Evolutionary conservation across 208 protist species (phyloP).

Genomic region (Crithidia brevicula): DNA sequence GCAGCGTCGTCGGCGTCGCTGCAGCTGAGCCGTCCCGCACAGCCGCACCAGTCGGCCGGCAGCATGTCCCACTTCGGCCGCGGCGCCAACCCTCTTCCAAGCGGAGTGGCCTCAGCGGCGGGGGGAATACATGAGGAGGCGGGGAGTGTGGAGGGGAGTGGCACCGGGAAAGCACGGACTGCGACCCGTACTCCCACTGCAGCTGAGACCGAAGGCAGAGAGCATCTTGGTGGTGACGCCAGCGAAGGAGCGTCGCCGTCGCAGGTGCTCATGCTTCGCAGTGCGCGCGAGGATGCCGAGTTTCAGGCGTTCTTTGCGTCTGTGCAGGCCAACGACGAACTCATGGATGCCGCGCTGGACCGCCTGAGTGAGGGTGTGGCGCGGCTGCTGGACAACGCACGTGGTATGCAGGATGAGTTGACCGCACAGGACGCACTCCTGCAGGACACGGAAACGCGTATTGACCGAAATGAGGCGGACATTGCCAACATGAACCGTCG

Average conservation of each 20-base stretch:
- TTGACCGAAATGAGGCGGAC: slow-evolving; percentile 42
- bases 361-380: slow-evolving; percentile 61
- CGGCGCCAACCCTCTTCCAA: slow-evolving; percentile 19
- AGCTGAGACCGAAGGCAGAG: too few relatives aligned
- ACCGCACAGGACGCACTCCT: slow-evolving; percentile 55
- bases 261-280: slow-evolving; percentile 18
- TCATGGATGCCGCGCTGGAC: slow-evolving; percentile 71
- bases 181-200: too few relatives aligned
- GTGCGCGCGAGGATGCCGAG: slow-evolving; percentile 62
- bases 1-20: slow-evolving; percentile 9
- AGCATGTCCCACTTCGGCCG: slow-evolving; percentile 26
- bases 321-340: slow-evolving; percentile 53
- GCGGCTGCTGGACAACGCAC: slow-evolving; percentile 68
- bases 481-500: slow-evolving; percentile 60
- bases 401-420: slow-evolving; percentile 65
- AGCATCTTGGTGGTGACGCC: too few relatives aligned
- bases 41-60: slow-evolving; percentile 14
- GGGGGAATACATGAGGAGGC: not conserved
- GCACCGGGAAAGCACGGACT: too few relatives aligned
- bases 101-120: not conserved
- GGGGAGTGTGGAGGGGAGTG: too few relatives aligned
- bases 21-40: slow-evolving; percentile 22
- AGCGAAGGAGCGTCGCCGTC: not conserved
- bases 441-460: slow-evolving; percentile 46
- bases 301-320: slow-evolving; percentile 67